Base-by-base conservation (phyloP, 83 land plant genomes). In the Picea engelmannii region DNA sequence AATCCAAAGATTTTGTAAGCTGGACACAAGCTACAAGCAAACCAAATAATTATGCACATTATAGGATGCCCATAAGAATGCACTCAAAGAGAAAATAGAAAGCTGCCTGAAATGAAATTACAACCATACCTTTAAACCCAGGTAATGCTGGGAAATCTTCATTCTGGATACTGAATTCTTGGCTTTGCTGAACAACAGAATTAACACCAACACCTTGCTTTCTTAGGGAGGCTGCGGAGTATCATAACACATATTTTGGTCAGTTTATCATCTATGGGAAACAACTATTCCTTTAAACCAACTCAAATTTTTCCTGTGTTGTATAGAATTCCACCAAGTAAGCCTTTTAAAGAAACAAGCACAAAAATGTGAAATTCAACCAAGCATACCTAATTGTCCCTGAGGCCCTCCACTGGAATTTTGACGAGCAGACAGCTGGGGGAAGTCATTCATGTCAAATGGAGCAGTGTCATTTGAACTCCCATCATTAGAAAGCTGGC, bases 91-190 rank as follows among this genome's bases (percentile, higher is more conserved):
- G 11, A 68, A 68, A 68, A 11, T 31, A 68, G 71, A 68, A 68
- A 31, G 71, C 35, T 24, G 13, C 71, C 23, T 25, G 20, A 25
- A 81, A 24, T 23, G 64, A 42, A 74, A 38, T 17, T 23, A 76
- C 64, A 80, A 44, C 17, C 66, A 62, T 84, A 97, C 99, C 99
- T 95, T 95, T 97, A 79, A 81, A 93, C n/a, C 97, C 96, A 35
- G 98, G 98, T 71, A 97, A 90, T 27, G 98, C 99, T 20, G 99
- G 99, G 79, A 97, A 97, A 80, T 97, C 99, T 82, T 97, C 99
- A 87, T 95, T 97, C 83, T 93, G 99, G 69, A 97, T 97, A 81
- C 98, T 97, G 79, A 97, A 97, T 82, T 97, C 99, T 84, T 97
- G 99, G 82, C 86, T 97, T 83, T 97, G 99, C 76, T 97, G 99